Base-by-base conservation (phyloP, 257 asterid genomes). In the Linaria vulgaris region DNA sequence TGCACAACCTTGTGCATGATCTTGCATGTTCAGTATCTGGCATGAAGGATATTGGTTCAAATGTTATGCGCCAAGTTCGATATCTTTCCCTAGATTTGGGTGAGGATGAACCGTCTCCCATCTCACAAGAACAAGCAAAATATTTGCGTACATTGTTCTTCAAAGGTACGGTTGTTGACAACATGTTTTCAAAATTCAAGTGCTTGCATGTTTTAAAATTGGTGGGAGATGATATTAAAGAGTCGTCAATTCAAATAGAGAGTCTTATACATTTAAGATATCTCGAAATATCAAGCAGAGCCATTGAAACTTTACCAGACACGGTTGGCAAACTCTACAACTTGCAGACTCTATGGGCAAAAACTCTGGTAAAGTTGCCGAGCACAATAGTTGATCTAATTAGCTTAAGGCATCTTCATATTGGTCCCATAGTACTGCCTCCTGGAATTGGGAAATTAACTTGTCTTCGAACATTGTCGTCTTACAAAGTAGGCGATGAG, bases 1-100 rank as follows among this genome's bases (percentile, higher is more conserved):
- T 77, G 80, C 78, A 76, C 59, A 69, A 77, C 48, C 58, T 41
- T 48, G 63, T 76, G 62, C 82, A 72, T 48, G 78, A 62, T 46
- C 70, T 76, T 47, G 78, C 78, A 4, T 43, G 37, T 12, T 67
- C 57, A 1, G 14, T 80, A 34, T 55, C 63, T 9, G 46, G 44
- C 17, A 17, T 43, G 3, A 59, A 57, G 12, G 34, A 7, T 21
- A 45, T 21, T 66, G 10, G 41, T 34, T 34, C 41, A 34, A 19
- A 57, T 14, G 31, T 17, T 37, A 37, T 20, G 27, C 49, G 19
- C 9, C 17, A 8, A 57, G 63, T 38, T 38, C 63, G 63, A 57
- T 57, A 57, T 38, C 30, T 37, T 57, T 7, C 0, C 9, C 0
- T 56, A 4, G 1, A 9, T 16, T 56, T 3, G 0, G 7, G 2